A percentile compares a stretch with the other conserved stretches of the same genome.
These are phyloP conservation scores for Dissophora ornata DNA, from an alignment of 192 early-diverging fungal species.

Conservation along the genomic window DNA sequence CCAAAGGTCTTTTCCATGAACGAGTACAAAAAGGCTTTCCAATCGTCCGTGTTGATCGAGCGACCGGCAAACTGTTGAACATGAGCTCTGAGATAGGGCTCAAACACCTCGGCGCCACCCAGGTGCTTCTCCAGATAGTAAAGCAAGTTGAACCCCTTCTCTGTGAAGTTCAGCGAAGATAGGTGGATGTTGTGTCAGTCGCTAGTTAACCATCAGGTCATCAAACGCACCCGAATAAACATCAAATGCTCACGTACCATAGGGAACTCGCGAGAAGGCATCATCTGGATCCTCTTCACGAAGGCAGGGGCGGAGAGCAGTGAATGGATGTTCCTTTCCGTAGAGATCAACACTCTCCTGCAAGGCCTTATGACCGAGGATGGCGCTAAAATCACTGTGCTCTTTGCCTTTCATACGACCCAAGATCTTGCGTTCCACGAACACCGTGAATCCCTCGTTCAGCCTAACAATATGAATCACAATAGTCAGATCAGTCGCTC, in stretches of 20 bases:
- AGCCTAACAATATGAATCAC: slow-evolving; percentile 76
- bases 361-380: slow-evolving; percentile 84
- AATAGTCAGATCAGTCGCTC: too few relatives aligned
- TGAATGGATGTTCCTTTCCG: slow-evolving; percentile 72
- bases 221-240: too few relatives aligned
- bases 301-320: slow-evolving; percentile 80
- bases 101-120: slow-evolving; percentile 87
- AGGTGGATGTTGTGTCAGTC: too few relatives aligned
- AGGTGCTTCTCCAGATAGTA: slow-evolving; percentile 87
- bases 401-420: slow-evolving; percentile 83
- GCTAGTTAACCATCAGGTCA: too few relatives aligned
- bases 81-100: slow-evolving; percentile 84
- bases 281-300: slow-evolving; percentile 85
- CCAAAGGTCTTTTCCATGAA: slow-evolving; percentile 77
- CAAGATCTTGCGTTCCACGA: slow-evolving; percentile 92
- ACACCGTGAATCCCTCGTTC: slow-evolving; percentile 97
- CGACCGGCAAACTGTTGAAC: slow-evolving; percentile 85
- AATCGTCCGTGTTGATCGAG: slow-evolving; percentile 89
- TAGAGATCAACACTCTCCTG: slow-evolving; percentile 75
- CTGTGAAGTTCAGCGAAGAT: slow-evolving; percentile 52
- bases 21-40: slow-evolving; percentile 81
- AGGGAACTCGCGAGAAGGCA: slow-evolving; percentile 82
- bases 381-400: slow-evolving; percentile 84
- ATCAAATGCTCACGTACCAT: slow-evolving; percentile 67
- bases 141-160: slow-evolving; percentile 95